Base-by-base conservation (phyloP, 2,329 filamentous ascomycete species). In the Fusarium domesticum region DNA sequence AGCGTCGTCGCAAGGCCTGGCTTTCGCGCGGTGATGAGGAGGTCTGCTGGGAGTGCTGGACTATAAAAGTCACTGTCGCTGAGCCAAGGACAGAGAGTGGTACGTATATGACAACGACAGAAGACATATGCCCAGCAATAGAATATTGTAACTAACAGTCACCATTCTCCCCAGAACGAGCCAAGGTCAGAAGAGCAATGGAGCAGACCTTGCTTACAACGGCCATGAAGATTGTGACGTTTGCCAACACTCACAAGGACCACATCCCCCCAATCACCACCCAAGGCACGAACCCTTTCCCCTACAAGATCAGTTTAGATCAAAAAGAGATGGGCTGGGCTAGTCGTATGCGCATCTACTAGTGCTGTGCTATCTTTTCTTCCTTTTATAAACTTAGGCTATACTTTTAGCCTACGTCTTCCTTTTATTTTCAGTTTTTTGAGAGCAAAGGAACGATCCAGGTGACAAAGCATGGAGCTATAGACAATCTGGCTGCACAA, bases 191-290 rank as follows among this genome's bases (percentile, higher is more conserved):
- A 59, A 84, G 84, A 61, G 88, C 90, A 39, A 96, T 96, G 86
- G 89, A 92, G 61, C 87, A 89, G 50, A 93, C 89, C 34, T 81
- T 98, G 42, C 82, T 90, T 53, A 87, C 89, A 50, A 88, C 90
- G 6, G 87, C 87, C 46, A 81, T 95, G 74, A 95, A 96, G 70
- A 92, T 96, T 59, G 81, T 96, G 57, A 85, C 83, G 50, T 86
- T 88, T 42, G 90, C 89, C 59, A 95, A 95, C 69, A 74, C 81
- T 39, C 87, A 96, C 68, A 95, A 95, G 66, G 89, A 95, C 61
- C 93, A 97, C 67, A 97, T 98, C 54, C 93, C 93, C 1, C 93
- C 92, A 39, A 97, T 97, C 59, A 96, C 90, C 53, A 95, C 90
- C 7, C 93, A 90, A 17, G 90, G 84, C 63, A 89, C 87, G 37